Evolutionary conservation across 805 yeast genomes (phyloP), one percentile per base, ranked within the genome.

Genomic region (Kodamaea neixiangensis): DNA sequence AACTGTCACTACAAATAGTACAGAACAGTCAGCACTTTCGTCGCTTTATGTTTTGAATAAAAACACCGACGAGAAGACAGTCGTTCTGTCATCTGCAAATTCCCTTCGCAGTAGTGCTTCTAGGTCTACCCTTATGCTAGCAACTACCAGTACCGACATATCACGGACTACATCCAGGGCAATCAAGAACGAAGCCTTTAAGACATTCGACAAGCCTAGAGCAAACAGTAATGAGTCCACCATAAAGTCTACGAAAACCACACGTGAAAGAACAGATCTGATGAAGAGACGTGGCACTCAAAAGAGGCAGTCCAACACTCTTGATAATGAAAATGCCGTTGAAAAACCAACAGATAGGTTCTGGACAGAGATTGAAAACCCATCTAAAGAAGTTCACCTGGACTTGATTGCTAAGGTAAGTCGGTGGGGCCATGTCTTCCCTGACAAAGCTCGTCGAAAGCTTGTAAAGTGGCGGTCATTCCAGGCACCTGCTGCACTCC

Each of bases 401-500:
- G 85, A 82, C 46, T 77, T 79, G 9, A 77, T 81, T 50, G 71
- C 84, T 7, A 77, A 83, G n/a, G 83, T 82, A 42, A 93, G 96
- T 5, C 79, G 96, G 51, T 94, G 99, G 99, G 85, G 85, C 50
- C 90, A 87, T 67, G 96, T 91, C 1, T 89, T 89, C 58, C 97
- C 98, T 0, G 78, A 79, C 11, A 79, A 81, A 40, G 82, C 85
- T 13, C 82, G 79, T 48, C 74, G 88, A 48, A 80, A 81, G 58
- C 73, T 85, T 13, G 85, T 92, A 46, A 92, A 92, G 62, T 94
- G 99, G 99, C 81, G 89, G 48, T 92, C 98, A 0, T 76, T 96
- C 48, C 86, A 91, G 11, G 83, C 97, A 0, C 99, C 99, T 0
- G 97, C 98, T 0, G 86, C 96, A 5, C 72, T 94, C 20, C 99